Percentiles rank a stretch among this genome's conserved stretches.
Conservation (phyloP, 495 filamentous ascomycete genomes). For the Aspergillus steynii region DNA sequence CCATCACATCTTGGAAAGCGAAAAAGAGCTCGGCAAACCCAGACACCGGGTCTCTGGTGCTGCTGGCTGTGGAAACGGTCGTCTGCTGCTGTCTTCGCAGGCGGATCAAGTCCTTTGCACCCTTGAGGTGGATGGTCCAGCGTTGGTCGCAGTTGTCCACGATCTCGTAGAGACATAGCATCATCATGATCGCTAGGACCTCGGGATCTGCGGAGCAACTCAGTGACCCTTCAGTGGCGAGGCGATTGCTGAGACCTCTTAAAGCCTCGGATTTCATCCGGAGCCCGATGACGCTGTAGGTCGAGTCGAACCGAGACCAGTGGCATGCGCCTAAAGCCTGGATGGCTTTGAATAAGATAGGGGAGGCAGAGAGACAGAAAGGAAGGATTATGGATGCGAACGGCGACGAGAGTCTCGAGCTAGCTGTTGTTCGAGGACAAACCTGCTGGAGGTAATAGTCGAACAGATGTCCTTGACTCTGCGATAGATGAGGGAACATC, state of each 20-base stretch:
- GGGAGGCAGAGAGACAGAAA: constrained; percentile 39
- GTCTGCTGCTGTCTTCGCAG: constrained; percentile 30
- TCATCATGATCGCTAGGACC: constrained; percentile 45
- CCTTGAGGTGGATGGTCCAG: constrained; percentile 47
- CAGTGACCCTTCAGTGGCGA: constrained; percentile 27
- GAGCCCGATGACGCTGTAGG: constrained; percentile 33
- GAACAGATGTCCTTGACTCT: constrained; percentile 34
- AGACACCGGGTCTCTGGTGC: constrained; percentile 29
- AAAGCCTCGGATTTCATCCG: constrained; percentile 40
- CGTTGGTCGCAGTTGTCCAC: constrained; percentile 46
- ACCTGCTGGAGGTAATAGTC: constrained; percentile 47
- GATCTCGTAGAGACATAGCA: constrained; percentile 49
- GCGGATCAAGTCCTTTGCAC: constrained; percentile 45
- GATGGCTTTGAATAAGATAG: constrained; percentile 39
- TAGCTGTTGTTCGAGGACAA: constrained; percentile 44
- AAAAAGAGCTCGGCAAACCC: constrained; percentile 47
- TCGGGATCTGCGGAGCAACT: constrained; percentile 36
- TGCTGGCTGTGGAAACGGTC: constrained; percentile 11
- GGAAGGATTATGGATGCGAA: constrained; percentile 45
- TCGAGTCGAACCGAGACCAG: constrained; percentile 31
- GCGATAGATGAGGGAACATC: constrained; percentile 32
- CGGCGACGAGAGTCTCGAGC: constrained; percentile 36
- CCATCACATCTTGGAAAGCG: constrained; percentile 51
- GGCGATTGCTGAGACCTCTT: constrained; percentile 37
- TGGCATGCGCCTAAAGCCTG: constrained; percentile 44